A percentile compares a stretch with the other conserved stretches of the same genome.
phyloP scores from a whole-genome alignment of 2,329 filamentous ascomycete species.

The Macrophomina pseudophaseolina region DNA sequence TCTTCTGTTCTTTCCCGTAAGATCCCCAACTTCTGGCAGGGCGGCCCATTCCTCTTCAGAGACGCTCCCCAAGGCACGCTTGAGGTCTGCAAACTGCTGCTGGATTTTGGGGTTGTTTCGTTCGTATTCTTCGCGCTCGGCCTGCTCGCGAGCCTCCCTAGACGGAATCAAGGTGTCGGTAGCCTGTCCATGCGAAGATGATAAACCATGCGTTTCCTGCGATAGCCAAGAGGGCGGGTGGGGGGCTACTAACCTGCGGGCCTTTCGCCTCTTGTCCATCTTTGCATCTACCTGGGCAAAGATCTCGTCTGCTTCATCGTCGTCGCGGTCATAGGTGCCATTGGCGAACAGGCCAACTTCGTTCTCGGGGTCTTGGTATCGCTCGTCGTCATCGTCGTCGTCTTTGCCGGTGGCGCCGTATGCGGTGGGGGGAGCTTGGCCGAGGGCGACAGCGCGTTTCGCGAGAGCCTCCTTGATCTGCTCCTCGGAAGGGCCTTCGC shows the following conservation, averaged over 20 bases:
- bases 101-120: slow-evolving; percentile 97
- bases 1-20: slow-evolving; percentile 91
- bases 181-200: slow-evolving; percentile 36
- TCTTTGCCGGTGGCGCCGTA: slow-evolving; percentile 73
- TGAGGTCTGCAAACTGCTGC: slow-evolving; percentile 95
- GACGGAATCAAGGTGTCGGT: slow-evolving; percentile 51
- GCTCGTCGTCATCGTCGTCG: slow-evolving; percentile 75
- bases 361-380: slow-evolving; percentile 96
- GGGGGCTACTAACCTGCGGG: slow-evolving; percentile 74
- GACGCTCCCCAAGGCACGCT: slow-evolving; percentile 84
- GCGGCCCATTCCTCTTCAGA: slow-evolving; percentile 97
- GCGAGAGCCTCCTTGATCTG: slow-evolving; percentile 98
- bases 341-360: slow-evolving; percentile 95
- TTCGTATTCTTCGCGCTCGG: slow-evolving; percentile 94
- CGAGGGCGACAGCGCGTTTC: slow-evolving; percentile 85
- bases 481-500: slow-evolving; percentile 94
- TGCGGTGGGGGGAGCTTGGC: slow-evolving; percentile 71
- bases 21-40: slow-evolving; percentile 91
- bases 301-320: slow-evolving; percentile 96
- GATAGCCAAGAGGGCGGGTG: slow-evolving; percentile 32
- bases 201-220: slow-evolving; percentile 35
- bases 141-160: slow-evolving; percentile 92
- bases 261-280: slow-evolving; percentile 88
- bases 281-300: slow-evolving; percentile 96
- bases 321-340: slow-evolving; percentile 89